phyloP scores from a whole-genome alignment of 1,284 basidiomycete genomes.

The Ustilago trichophora region DNA sequence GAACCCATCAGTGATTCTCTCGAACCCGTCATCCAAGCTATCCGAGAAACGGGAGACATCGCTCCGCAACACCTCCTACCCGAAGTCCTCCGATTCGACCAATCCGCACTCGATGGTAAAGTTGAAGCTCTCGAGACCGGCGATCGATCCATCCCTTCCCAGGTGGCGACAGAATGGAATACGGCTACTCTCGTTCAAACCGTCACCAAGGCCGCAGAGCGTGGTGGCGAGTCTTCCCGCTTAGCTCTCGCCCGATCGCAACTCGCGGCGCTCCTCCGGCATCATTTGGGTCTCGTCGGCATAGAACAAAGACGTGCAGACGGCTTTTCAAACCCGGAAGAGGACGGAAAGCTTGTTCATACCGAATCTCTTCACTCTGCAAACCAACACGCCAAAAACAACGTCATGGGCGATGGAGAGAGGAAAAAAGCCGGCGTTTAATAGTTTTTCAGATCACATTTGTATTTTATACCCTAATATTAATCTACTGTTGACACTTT shows the following conservation, averaged over 20 bases:
- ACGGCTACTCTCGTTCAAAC: constrained; percentile 12
- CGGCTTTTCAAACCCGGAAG: constrained; percentile 11
- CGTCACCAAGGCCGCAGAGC: not conserved
- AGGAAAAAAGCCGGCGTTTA: constrained; percentile 33
- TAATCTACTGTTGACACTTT: constrained; percentile 5
- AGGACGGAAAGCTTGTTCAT: constrained; percentile 19
- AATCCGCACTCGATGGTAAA: not conserved
- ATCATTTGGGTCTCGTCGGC: constrained; percentile 25
- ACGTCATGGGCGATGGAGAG: constrained; percentile 28
- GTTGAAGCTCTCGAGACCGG: not conserved
- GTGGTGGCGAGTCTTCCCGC: not conserved
- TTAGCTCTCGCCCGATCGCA: constrained; percentile 30
- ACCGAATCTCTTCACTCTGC: constrained; percentile 23
- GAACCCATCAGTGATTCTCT: constrained; percentile 41
- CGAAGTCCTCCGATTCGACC: constrained; percentile 3
- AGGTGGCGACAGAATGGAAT: constrained; percentile 29
- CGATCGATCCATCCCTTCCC: constrained; percentile 15
- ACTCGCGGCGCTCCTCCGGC: constrained; percentile 24
- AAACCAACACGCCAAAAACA: constrained; percentile 16
- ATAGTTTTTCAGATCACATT: too few relatives aligned
- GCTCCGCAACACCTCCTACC: constrained; percentile 28
- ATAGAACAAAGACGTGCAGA: constrained; percentile 17
- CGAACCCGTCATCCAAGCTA: constrained; percentile 23
- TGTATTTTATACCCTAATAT: not conserved
- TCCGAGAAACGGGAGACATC: constrained; percentile 2